phyloP scores from a whole-genome alignment of 2,329 filamentous ascomycete genomes.

The Pezicula neosporulosa region DNA sequence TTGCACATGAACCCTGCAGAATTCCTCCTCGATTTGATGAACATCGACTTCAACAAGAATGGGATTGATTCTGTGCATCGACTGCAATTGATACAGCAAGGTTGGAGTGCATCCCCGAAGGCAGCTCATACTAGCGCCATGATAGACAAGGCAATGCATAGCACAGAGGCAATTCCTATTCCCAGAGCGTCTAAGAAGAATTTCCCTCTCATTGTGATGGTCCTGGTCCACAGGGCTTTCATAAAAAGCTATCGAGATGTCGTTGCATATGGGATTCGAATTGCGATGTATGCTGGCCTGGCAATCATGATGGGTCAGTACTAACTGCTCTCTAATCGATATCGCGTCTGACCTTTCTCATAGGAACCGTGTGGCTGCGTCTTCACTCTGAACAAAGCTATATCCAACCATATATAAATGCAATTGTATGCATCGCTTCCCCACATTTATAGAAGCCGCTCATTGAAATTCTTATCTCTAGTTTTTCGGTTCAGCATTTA shows the following conservation, averaged over 20 bases:
- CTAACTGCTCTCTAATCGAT: background rate
- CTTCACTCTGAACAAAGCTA: constrained; percentile 64
- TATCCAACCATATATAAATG: constrained; percentile 80
- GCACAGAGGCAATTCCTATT: constrained; percentile 9
- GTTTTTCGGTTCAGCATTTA: constrained; percentile 72
- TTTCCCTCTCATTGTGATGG: constrained; percentile 45
- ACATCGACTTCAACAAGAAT: constrained; percentile 66
- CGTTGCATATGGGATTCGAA: constrained; percentile 77
- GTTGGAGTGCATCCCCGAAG: constrained; percentile 50
- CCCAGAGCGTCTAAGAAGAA: constrained; percentile 25
- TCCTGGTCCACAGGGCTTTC: constrained; percentile 73
- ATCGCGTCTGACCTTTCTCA: background rate
- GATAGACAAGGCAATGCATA: constrained; percentile 15
- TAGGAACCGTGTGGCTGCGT: constrained; percentile 71
- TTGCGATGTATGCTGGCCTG: constrained; percentile 77
- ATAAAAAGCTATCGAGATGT: constrained; percentile 84
- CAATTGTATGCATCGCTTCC: constrained; percentile 48
- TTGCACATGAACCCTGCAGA: constrained; percentile 76
- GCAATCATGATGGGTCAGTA: constrained; percentile 77
- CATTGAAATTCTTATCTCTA: constrained; percentile 11
- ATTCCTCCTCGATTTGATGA: constrained; percentile 74
- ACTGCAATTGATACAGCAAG: constrained; percentile 48
- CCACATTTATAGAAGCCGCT: background rate
- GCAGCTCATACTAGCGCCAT: constrained; percentile 29
- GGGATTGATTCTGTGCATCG: constrained; percentile 41